These are phyloP conservation scores for Boletales sp. DNA, from an alignment of 768 basidiomycete species.

Conservation along the genomic window DNA sequence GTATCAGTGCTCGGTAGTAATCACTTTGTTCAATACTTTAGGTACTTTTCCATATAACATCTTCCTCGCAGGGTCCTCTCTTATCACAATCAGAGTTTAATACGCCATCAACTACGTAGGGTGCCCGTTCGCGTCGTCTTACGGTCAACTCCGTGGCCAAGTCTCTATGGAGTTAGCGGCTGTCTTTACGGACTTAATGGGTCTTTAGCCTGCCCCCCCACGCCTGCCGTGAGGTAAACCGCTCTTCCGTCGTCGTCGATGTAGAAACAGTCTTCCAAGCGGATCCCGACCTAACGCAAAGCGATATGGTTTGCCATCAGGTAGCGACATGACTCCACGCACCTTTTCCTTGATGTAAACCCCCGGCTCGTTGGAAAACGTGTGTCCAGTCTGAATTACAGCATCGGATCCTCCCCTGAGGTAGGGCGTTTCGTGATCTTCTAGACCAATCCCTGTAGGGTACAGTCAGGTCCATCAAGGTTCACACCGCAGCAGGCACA, in stretches of 20 bases:
- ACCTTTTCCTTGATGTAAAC: constrained; percentile 71
- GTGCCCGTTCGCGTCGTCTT: not conserved
- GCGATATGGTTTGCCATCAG: constrained; percentile 7
- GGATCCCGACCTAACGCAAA: constrained; percentile 59
- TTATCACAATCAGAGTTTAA: constrained; percentile 1
- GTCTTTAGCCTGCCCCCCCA: constrained; percentile 53
- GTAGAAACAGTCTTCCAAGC: constrained; percentile 83
- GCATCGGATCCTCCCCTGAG: constrained; percentile 65
- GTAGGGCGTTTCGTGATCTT: constrained; percentile 81
- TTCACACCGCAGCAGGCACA: constrained; percentile 5
- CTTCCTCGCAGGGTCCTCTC: not conserved
- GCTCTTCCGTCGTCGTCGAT: constrained; percentile 52
- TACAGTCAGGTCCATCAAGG: constrained; percentile 12
- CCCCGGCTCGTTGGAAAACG: constrained; percentile 82
- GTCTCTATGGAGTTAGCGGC: constrained; percentile 10
- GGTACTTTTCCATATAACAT: constrained; percentile 6
- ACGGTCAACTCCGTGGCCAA: constrained; percentile 20
- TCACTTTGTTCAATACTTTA: constrained; percentile 22
- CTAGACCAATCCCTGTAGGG: constrained; percentile 70
- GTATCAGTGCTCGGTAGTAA: constrained; percentile 24
- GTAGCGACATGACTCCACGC: constrained; percentile 9
- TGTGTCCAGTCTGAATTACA: constrained; percentile 58
- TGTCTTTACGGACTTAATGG: constrained; percentile 32
- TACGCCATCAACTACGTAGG: not conserved
- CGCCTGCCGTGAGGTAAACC: constrained; percentile 58